Conservation (phyloP, 306 rosid genomes). For the Malus sieversii region DNA sequence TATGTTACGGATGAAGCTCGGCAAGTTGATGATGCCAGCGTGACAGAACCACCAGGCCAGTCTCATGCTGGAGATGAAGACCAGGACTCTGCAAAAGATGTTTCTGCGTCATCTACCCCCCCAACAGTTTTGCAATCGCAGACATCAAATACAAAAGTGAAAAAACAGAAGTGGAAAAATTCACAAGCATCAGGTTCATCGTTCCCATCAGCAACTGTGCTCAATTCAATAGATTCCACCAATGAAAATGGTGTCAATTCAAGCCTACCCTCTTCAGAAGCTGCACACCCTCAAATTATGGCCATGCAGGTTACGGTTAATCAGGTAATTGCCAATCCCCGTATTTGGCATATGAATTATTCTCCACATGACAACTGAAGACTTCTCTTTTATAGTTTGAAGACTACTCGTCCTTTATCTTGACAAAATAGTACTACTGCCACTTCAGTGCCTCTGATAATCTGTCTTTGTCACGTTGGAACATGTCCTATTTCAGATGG, state of each 20-base stretch:
- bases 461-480: background rate
- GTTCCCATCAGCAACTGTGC: slow-evolving; percentile 41
- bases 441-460: background rate
- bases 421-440: background rate
- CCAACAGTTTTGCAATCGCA: slow-evolving; percentile 30
- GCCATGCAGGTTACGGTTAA: slow-evolving; percentile 75
- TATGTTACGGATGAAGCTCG: slow-evolving; percentile 42
- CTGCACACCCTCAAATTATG: slow-evolving; percentile 48
- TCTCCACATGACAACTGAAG: background rate
- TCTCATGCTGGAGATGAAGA: slow-evolving; percentile 49
- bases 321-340: slow-evolving; percentile 49
- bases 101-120: slow-evolving; percentile 41
- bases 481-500: background rate
- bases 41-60: slow-evolving; percentile 34
- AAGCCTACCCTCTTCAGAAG: slow-evolving; percentile 46
- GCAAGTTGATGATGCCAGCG: slow-evolving; percentile 35
- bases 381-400: background rate
- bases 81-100: slow-evolving; percentile 50
- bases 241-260: slow-evolving; percentile 53
- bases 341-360: background rate
- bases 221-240: slow-evolving; percentile 51
- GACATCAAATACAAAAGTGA: slow-evolving; percentile 56
- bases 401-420: background rate
- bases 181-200: slow-evolving; percentile 55
- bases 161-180: slow-evolving; percentile 68